phyloP scores from a whole-genome alignment of 495 filamentous ascomycete genomes.

The Trichoderma gamsii region DNA sequence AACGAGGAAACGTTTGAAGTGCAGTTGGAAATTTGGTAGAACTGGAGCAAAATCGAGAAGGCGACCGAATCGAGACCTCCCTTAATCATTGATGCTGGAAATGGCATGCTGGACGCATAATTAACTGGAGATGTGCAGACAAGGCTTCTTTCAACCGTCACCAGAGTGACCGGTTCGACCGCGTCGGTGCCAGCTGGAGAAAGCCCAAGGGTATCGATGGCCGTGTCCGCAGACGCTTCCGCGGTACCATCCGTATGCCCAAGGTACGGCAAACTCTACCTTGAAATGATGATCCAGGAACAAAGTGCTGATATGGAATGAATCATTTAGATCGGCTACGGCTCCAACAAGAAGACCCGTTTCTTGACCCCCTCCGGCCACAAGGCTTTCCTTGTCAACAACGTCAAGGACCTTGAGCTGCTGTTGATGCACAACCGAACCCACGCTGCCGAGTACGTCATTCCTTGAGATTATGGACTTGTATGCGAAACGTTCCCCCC shows the following conservation, averaged over 20 bases:
- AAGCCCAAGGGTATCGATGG: conserved; percentile 99
- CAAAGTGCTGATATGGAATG: conserved; percentile 9
- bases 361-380: conserved; percentile 99
- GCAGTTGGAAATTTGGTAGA: background rate
- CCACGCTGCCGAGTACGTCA: conserved; percentile 91
- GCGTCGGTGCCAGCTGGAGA: conserved; percentile 81
- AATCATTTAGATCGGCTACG: conserved; percentile 78
- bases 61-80: background rate
- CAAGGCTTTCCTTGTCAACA: conserved; percentile 99
- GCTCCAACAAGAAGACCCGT: conserved; percentile 96
- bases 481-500: background rate
- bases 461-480: background rate
- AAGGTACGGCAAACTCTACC: conserved; percentile 61
- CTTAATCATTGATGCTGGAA: conserved; percentile 14
- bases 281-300: background rate
- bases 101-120: conserved; percentile 22
- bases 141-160: conserved; percentile 90
- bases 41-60: background rate
- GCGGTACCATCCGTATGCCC: conserved; percentile 92
- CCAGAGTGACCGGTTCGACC: conserved; percentile 93
- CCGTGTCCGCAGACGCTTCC: conserved; percentile 82
- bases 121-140: conserved; percentile 49
- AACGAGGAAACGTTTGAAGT: background rate
- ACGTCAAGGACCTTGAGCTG: conserved; percentile 88
- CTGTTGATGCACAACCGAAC: conserved; percentile 99